Conservation (phyloP, 2,329 filamentous ascomycete genomes). For the Neurospora crassa region DNA sequence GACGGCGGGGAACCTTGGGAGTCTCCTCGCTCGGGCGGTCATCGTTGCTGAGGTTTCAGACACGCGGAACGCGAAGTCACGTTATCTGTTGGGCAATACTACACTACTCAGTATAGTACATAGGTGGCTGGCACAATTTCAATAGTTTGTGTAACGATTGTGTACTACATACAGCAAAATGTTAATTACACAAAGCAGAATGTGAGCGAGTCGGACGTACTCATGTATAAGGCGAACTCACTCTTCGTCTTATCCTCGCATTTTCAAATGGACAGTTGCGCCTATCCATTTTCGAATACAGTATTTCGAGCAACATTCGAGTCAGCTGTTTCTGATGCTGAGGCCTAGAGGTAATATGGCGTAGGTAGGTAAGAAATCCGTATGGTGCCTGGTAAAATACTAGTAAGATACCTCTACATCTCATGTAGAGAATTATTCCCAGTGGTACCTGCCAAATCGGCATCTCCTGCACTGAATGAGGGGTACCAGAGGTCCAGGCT, state of each 20-base stretch:
- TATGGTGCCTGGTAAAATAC: background rate
- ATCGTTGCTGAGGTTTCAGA: background rate
- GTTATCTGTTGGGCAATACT: background rate
- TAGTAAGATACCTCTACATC: background rate
- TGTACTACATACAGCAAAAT: no score
- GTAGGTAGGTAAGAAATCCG: background rate
- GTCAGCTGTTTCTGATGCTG: background rate
- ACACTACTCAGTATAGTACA: no score
- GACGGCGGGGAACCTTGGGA: background rate
- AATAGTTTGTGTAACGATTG: background rate
- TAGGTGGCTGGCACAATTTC: background rate
- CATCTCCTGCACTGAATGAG: background rate
- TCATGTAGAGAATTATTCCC: background rate
- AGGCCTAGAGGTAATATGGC: background rate
- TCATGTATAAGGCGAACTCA: background rate
- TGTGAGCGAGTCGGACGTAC: background rate
- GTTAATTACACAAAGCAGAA: background rate
- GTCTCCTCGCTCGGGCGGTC: background rate
- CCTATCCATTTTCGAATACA: background rate
- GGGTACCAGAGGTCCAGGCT: background rate
- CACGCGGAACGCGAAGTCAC: background rate
- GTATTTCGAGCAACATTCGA: background rate
- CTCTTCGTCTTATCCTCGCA: background rate
- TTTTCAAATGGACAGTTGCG: background rate
- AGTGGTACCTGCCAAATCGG: background rate